phyloP scores from a whole-genome alignment of 2,329 filamentous ascomycete species.

The Fusarium protoensiforme region DNA sequence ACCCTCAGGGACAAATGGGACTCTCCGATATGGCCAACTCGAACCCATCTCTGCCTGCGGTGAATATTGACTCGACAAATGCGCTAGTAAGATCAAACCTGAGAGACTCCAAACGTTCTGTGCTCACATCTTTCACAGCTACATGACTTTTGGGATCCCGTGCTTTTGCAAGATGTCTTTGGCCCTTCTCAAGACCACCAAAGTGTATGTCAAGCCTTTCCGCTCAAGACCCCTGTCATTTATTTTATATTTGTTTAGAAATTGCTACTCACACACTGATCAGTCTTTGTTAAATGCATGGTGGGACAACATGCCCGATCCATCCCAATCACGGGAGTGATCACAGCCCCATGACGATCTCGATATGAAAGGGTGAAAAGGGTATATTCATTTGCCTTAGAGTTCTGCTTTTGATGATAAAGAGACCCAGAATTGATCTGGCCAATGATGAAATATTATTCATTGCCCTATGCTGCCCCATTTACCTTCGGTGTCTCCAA shows the following conservation, averaged over 20 bases:
- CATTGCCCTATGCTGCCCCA: background rate
- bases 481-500: conserved; percentile 24
- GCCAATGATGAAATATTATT: background rate
- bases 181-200: background rate
- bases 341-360: background rate
- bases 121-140: background rate
- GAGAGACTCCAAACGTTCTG: too few relatives aligned
- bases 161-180: conserved; percentile 7
- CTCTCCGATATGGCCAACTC: background rate
- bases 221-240: background rate
- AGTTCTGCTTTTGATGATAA: background rate
- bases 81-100: background rate
- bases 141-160: conserved; percentile 3
- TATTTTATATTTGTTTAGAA: background rate
- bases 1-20: background rate
- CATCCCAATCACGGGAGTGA: background rate
- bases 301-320: background rate
- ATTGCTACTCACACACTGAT: background rate
- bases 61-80: conserved; percentile 3
- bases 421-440: background rate
- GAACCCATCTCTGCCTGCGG: background rate
- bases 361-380: background rate
- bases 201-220: background rate
- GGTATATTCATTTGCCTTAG: background rate
- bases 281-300: conserved; percentile 1